These are phyloP conservation scores for Periconia sp. DNA, from an alignment of 2,329 filamentous ascomycete genomes.

Conservation along the genomic window DNA sequence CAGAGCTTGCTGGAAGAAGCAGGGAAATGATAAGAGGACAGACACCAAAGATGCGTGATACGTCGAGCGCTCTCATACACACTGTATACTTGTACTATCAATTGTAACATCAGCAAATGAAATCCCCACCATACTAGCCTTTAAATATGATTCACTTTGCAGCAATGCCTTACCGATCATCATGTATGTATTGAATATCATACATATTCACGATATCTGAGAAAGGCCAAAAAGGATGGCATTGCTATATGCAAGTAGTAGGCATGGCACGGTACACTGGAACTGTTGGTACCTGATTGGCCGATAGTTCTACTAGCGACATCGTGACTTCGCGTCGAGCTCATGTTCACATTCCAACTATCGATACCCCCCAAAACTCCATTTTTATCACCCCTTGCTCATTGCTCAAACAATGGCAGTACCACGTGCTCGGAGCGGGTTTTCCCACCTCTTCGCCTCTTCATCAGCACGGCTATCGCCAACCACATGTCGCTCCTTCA, in stretches of 20 bases:
- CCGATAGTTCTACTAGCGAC: neutral
- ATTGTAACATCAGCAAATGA: no score
- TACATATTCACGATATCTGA: neutral
- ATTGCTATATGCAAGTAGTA: neutral
- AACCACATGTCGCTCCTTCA: conserved; percentile 21
- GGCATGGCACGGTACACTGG: no score
- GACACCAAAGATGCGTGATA: conserved; percentile 67
- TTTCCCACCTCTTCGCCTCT: conserved; percentile 19
- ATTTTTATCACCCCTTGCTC: neutral
- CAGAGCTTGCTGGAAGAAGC: conserved; percentile 84
- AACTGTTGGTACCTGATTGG: neutral
- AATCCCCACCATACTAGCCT: no score
- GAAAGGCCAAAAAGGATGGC: neutral
- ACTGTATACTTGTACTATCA: no score
- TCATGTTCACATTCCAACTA: neutral
- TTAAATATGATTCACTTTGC: no score
- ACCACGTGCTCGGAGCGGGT: conserved; percentile 18
- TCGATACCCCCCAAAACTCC: conserved; percentile 1
- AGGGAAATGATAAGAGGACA: conserved; percentile 84
- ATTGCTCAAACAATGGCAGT: conserved; percentile 20
- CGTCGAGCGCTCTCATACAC: no score
- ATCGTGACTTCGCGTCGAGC: conserved; percentile 19
- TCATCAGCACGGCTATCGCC: conserved; percentile 18
- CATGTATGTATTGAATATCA: neutral
- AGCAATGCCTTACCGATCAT: neutral